These are phyloP conservation scores for Trichoderma atrobrunneum DNA, from an alignment of 2,329 filamentous ascomycete genomes.

Conservation along the genomic window DNA sequence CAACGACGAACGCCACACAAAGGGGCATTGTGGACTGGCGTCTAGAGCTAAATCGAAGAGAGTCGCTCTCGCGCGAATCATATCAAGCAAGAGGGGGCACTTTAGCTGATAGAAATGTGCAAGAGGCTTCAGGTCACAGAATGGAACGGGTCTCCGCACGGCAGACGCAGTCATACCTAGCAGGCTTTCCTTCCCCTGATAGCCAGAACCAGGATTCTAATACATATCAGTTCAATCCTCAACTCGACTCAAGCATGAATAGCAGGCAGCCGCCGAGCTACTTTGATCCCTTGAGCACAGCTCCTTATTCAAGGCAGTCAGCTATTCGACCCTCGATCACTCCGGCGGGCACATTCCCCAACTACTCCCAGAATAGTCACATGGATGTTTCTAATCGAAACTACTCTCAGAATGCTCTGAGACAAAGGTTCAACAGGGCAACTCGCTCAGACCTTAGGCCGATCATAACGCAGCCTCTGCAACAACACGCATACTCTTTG, in stretches of 20 bases:
- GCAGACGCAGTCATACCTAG: background rate
- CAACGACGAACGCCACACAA: background rate
- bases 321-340: background rate
- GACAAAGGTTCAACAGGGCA: background rate
- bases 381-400: background rate
- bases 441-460: background rate
- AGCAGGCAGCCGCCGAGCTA: background rate
- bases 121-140: background rate
- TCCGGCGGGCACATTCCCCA: background rate
- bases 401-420: background rate
- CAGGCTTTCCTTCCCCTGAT: background rate
- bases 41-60: too few species aligned
- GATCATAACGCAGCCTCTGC: background rate
- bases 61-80: background rate
- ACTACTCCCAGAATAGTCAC: background rate
- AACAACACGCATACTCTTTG: background rate
- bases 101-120: background rate
- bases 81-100: background rate
- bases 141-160: background rate
- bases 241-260: background rate
- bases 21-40: too few species aligned
- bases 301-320: background rate
- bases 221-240: background rate
- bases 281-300: background rate
- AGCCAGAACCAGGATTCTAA: background rate